phyloP scores from a whole-genome alignment of 2,329 filamentous ascomycete genomes.

The Metarhizium robertsii region DNA sequence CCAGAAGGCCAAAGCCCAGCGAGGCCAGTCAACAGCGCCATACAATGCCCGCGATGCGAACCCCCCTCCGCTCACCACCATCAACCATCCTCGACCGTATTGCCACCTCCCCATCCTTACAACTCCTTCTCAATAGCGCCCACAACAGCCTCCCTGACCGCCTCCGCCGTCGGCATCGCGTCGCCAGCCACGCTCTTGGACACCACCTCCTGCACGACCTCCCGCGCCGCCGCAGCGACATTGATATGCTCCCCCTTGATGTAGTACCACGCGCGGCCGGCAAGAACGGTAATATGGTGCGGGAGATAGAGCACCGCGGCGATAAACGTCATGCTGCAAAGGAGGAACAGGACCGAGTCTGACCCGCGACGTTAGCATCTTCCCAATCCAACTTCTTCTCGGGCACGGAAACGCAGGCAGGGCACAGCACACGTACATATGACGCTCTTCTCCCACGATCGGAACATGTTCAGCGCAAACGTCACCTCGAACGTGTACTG shows the following conservation, averaged over 20 bases:
- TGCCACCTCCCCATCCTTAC: slow-evolving; percentile 9
- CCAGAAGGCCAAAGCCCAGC: too few species aligned
- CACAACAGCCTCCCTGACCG: slow-evolving; percentile 13
- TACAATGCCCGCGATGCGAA: too few species aligned
- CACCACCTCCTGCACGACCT: slow-evolving; percentile 22
- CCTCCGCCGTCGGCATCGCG: slow-evolving; percentile 10
- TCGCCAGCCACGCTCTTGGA: slow-evolving; percentile 19
- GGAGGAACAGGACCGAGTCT: slow-evolving; percentile 90
- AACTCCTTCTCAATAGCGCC: slow-evolving; percentile 24
- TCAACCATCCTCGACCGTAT: too few species aligned
- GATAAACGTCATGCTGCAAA: slow-evolving; percentile 76
- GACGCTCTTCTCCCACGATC: slow-evolving; percentile 89
- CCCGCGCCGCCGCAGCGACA: slow-evolving; percentile 26
- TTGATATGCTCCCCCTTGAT: slow-evolving; percentile 69
- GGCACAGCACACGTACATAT: slow-evolving; percentile 79
- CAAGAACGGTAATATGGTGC: slow-evolving; percentile 75
- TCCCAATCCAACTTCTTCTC: too few species aligned
- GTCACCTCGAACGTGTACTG: slow-evolving; percentile 98
- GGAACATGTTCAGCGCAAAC: slow-evolving; percentile 94
- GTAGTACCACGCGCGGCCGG: slow-evolving; percentile 88
- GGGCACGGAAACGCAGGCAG: too few species aligned
- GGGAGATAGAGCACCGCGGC: slow-evolving; percentile 89
- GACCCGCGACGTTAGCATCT: slow-evolving; percentile 27
- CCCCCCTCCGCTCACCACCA: too few species aligned
- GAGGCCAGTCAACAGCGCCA: too few species aligned